Conservation (phyloP, 2,329 filamentous ascomycete species). For the Fusarium burgessii region DNA sequence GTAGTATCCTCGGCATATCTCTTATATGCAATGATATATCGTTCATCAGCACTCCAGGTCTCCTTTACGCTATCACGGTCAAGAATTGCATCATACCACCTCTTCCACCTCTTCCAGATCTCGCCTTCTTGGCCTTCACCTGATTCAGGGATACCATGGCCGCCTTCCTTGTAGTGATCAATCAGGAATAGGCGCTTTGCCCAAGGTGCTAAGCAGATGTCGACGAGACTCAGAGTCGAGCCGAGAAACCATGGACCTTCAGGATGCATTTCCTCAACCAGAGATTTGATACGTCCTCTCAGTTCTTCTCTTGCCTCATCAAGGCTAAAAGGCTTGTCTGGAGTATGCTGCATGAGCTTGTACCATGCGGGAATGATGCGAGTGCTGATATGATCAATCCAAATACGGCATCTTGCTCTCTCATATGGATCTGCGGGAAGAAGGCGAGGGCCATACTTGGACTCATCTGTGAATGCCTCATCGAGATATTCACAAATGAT, state of each 20-base stretch:
- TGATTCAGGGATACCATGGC: slow-evolving; percentile 61
- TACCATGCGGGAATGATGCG: slow-evolving; percentile 78
- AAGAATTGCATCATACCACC: slow-evolving; percentile 71
- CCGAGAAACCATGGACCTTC: slow-evolving; percentile 75
- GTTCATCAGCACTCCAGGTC: slow-evolving; percentile 75
- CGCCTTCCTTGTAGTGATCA: slow-evolving; percentile 76
- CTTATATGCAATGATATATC: slow-evolving; percentile 77
- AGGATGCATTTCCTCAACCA: slow-evolving; percentile 71
- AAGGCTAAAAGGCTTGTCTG: slow-evolving; percentile 61
- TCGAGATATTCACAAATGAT: slow-evolving; percentile 83
- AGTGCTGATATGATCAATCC: slow-evolving; percentile 78
- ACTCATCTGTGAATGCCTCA: slow-evolving; percentile 70
- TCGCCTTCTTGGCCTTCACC: slow-evolving; percentile 69
- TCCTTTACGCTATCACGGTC: slow-evolving; percentile 71
- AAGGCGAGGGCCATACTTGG: slow-evolving; percentile 59
- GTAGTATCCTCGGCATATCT: slow-evolving; percentile 75
- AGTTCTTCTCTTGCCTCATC: slow-evolving; percentile 70
- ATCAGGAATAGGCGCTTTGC: slow-evolving; percentile 78
- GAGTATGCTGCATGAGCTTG: slow-evolving; percentile 68
- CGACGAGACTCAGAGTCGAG: slow-evolving; percentile 71
- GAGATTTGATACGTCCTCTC: slow-evolving; percentile 67
- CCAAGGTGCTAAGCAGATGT: slow-evolving; percentile 80
- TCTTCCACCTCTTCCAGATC: slow-evolving; percentile 74
- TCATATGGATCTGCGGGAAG: slow-evolving; percentile 73
- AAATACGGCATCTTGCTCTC: slow-evolving; percentile 74